Conservation (phyloP, 2,329 filamentous ascomycete species). For the Scleromitrula shiraiana region DNA sequence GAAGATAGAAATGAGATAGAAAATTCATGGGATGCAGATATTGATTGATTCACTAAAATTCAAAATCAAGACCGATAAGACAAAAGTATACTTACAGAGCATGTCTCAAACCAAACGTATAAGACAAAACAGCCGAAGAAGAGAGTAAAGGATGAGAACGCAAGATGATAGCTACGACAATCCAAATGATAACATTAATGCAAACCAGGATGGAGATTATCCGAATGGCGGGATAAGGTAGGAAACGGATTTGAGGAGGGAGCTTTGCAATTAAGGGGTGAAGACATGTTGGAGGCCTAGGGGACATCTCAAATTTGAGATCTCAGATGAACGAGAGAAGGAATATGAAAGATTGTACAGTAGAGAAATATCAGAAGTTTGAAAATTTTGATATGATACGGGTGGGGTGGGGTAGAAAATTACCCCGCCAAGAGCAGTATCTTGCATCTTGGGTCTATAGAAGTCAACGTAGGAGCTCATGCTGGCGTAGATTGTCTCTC, state of each 20-base stretch:
- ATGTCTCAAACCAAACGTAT: slow-evolving; percentile 82
- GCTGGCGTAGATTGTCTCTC: too few species aligned
- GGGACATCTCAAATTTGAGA: slow-evolving; percentile 1
- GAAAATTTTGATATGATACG: too few species aligned
- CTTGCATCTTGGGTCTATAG: neutral
- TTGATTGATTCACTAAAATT: too few species aligned
- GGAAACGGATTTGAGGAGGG: slow-evolving; percentile 10
- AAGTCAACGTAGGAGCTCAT: slow-evolving; percentile 5
- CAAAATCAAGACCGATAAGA: neutral
- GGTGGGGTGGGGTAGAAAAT: too few species aligned
- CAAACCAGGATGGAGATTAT: slow-evolving; percentile 46
- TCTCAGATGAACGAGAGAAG: neutral
- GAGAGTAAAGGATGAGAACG: slow-evolving; percentile 53
- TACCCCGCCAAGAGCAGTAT: slow-evolving; percentile 2
- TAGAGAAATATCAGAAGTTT: too few species aligned
- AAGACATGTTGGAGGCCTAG: slow-evolving; percentile 6
- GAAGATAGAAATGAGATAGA: neutral
- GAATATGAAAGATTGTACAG: too few species aligned
- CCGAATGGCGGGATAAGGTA: slow-evolving; percentile 20
- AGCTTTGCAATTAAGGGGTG: slow-evolving; percentile 4
- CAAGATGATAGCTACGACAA: slow-evolving; percentile 43
- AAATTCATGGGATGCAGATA: too few species aligned
- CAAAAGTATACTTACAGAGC: slow-evolving; percentile 46
- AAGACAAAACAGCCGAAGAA: slow-evolving; percentile 74
- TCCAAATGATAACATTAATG: slow-evolving; percentile 50